Conservation (phyloP, 1,139 yeast species). For the Hansenula lynferdii region DNA sequence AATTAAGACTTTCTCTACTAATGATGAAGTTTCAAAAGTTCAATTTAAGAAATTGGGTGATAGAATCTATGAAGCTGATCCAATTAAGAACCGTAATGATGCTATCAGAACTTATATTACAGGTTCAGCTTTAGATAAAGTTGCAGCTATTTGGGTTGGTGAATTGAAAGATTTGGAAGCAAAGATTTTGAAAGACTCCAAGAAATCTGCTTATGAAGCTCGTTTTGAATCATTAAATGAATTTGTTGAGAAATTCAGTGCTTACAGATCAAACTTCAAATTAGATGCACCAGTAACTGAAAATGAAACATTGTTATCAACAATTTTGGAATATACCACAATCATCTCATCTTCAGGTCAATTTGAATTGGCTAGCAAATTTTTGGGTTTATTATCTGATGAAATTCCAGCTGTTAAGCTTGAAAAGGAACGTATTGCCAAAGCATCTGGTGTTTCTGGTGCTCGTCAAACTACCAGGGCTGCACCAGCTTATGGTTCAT, state of each 20-base stretch:
- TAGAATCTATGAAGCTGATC: constrained; percentile 43
- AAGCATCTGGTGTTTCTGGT: constrained; percentile 46
- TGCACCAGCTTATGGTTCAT: constrained; percentile 4
- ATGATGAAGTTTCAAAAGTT: constrained; percentile 41
- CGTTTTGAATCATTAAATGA: constrained; percentile 77
- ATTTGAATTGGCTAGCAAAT: constrained; percentile 72
- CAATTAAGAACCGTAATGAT: constrained; percentile 48
- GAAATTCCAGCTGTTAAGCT: constrained; percentile 49
- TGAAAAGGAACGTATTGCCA: constrained; percentile 75
- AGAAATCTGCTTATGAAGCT: constrained; percentile 72
- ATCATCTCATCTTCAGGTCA: constrained; percentile 81
- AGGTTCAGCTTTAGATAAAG: constrained; percentile 76
- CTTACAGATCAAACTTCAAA: constrained; percentile 56
- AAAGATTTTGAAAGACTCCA: constrained; percentile 39
- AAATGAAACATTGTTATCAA: constrained; percentile 30
- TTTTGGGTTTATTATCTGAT: constrained; percentile 69
- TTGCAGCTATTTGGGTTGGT: constrained; percentile 76
- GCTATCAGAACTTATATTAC: constrained; percentile 79
- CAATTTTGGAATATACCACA: constrained; percentile 64
- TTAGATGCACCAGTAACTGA: constrained; percentile 34
- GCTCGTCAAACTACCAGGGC: constrained; percentile 7
- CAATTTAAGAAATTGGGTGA: constrained; percentile 73
- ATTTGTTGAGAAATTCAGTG: constrained; percentile 79
- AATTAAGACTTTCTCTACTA: constrained; percentile 52
- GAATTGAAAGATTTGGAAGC: constrained; percentile 64